phyloP scores from a whole-genome alignment of 2,329 filamentous ascomycete genomes.

The Nothopassalora personata region DNA sequence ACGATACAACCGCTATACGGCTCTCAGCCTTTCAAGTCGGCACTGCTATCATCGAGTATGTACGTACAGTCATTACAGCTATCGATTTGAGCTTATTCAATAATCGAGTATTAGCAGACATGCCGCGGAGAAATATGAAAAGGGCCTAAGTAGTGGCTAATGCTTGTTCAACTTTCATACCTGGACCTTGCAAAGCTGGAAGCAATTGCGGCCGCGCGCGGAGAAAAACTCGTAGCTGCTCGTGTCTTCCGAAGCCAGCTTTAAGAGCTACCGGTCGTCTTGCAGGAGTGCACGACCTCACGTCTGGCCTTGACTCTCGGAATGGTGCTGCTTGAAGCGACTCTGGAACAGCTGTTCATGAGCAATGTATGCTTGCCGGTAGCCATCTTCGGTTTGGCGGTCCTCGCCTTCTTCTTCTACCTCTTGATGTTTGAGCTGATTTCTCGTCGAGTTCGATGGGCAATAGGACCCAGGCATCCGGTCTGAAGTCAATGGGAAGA shows the following conservation, averaged over 20 bases:
- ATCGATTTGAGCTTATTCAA: too few species aligned
- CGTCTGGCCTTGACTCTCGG: neutral
- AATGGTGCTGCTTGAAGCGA: neutral
- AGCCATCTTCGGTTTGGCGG: neutral
- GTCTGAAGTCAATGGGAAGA: neutral
- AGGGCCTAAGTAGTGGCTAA: neutral
- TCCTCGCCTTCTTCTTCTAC: neutral
- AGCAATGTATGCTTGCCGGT: neutral
- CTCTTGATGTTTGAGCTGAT: neutral
- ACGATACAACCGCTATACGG: neutral
- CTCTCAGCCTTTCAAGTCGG: neutral
- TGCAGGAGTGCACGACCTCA: neutral
- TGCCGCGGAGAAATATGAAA: neutral
- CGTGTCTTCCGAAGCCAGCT: neutral
- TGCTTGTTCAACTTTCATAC: neutral
- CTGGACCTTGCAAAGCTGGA: neutral
- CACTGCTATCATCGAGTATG: neutral
- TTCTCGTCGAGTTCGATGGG: neutral
- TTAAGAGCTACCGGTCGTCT: neutral
- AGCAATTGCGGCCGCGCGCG: neutral
- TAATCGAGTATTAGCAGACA: too few species aligned
- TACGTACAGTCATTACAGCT: too few species aligned
- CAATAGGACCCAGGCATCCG: neutral
- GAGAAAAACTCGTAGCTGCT: too few species aligned
- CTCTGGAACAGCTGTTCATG: neutral